Conservation (phyloP, 208 protist genomes). For the Leishmania major region DNA sequence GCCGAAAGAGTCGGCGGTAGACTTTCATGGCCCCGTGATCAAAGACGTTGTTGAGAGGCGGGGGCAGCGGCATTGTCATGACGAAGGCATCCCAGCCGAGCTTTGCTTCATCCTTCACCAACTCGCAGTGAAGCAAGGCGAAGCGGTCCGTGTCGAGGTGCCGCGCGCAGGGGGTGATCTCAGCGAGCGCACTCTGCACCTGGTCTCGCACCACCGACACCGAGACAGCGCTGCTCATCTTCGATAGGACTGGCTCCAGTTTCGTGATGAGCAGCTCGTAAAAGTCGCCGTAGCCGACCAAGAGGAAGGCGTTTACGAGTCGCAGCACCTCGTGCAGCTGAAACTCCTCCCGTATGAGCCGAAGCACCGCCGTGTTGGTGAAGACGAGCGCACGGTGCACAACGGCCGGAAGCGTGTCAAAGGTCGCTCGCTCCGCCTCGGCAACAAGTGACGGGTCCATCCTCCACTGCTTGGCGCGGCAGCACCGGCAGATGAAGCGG, state of each 20-base stretch:
- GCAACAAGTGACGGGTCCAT: conserved; percentile 54
- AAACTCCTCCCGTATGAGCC: conserved; percentile 54
- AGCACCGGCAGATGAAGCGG: conserved; percentile 63
- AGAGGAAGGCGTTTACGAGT: conserved; percentile 65
- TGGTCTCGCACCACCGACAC: conserved; percentile 60
- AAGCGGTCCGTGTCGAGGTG: conserved; percentile 63
- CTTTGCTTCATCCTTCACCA: conserved; percentile 64
- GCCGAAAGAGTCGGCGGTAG: conserved; percentile 62
- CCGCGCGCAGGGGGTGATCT: conserved; percentile 52
- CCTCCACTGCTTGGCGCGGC: conserved; percentile 60
- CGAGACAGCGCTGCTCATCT: conserved; percentile 52
- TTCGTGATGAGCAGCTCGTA: conserved; percentile 64
- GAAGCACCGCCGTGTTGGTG: conserved; percentile 64
- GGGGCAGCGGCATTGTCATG: conserved; percentile 58
- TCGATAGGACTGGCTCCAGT: conserved; percentile 53
- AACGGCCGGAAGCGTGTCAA: conserved; percentile 46
- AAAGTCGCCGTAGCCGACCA: conserved; percentile 73
- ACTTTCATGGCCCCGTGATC: conserved; percentile 56
- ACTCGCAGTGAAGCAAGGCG: conserved; percentile 52
- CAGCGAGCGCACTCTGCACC: conserved; percentile 51
- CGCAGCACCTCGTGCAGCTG: conserved; percentile 55
- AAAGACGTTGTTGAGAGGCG: conserved; percentile 75
- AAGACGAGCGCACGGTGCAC: conserved; percentile 42
- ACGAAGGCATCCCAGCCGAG: conserved; percentile 73
- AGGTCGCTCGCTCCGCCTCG: conserved; percentile 44